Conservation (phyloP, 768 basidiomycete species). For the Lyophyllum decastes region DNA sequence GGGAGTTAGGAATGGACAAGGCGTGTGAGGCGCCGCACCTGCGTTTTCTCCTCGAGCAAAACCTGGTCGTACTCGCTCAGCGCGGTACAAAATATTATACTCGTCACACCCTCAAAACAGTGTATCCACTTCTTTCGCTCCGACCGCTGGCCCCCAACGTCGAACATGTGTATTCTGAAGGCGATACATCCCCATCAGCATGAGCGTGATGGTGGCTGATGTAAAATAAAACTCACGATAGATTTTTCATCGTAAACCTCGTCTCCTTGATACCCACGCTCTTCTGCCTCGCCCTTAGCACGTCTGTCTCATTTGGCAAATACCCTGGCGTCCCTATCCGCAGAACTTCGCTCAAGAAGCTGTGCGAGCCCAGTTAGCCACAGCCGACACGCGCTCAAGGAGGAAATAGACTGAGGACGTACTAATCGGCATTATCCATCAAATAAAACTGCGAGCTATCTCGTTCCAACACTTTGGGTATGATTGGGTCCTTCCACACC, state of each 20-base stretch:
- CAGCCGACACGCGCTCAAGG: neutral
- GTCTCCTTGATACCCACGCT: constrained; percentile 92
- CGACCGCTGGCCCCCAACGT: constrained; percentile 77
- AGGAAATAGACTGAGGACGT: constrained; percentile 36
- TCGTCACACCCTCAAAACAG: constrained; percentile 51
- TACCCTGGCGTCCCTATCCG: constrained; percentile 86
- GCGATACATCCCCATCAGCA: neutral
- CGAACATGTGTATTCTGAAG: constrained; percentile 63
- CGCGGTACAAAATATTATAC: constrained; percentile 72
- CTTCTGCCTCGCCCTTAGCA: constrained; percentile 83
- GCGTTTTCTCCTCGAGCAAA: constrained; percentile 64
- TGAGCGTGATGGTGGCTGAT: neutral
- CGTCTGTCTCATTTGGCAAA: constrained; percentile 82
- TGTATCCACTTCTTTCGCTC: constrained; percentile 85
- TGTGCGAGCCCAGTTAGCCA: constrained; percentile 23
- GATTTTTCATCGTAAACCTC: constrained; percentile 67
- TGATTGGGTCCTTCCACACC: constrained; percentile 70
- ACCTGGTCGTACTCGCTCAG: constrained; percentile 79
- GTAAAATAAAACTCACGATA: constrained; percentile 43
- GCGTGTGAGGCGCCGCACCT: constrained; percentile 42
- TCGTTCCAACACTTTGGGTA: constrained; percentile 53
- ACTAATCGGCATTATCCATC: constrained; percentile 96
- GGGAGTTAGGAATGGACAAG: too few relatives aligned
- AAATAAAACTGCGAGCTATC: constrained; percentile 85
- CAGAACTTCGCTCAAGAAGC: constrained; percentile 85